Evolutionary conservation across 225 moss, liverwort and hornwort species (phyloP).

Genomic region (Sphagnum tenellum): DNA sequence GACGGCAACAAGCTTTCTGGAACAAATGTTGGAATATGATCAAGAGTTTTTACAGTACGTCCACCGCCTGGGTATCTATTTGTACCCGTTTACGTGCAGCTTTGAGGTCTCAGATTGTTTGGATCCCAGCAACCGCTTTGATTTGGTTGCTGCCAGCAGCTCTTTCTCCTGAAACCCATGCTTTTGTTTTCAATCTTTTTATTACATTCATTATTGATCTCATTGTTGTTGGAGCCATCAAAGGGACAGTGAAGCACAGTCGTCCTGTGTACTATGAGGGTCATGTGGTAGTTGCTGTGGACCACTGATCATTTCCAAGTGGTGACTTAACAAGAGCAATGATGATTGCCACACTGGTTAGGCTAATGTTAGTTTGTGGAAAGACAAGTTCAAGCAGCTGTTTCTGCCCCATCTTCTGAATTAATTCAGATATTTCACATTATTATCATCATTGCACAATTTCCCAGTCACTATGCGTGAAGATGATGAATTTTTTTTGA

Average conservation of each 20-base stretch:
- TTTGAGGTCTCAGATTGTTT: conserved; percentile 54
- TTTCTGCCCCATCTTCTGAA: conserved; percentile 13
- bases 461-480: conserved; percentile 19
- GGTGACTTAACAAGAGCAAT: conserved; percentile 51
- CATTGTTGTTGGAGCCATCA: conserved; percentile 40
- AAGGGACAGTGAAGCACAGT: conserved; percentile 35
- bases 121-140: conserved; percentile 43
- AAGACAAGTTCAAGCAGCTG: conserved; percentile 8
- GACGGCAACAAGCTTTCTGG: background rate
- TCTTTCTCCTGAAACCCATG: conserved; percentile 25
- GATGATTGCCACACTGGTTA: conserved; percentile 47
- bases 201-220: conserved; percentile 55
- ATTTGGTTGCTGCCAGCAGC: conserved; percentile 53
- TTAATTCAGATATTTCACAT: too few relatives aligned
- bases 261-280: conserved; percentile 47
- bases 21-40: conserved; percentile 35
- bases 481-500: conserved; percentile 12
- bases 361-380: conserved; percentile 45
- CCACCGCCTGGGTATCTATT: conserved; percentile 26
- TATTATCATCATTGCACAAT: too few relatives aligned
- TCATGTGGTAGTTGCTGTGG: conserved; percentile 42
- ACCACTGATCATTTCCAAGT: conserved; percentile 70
- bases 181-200: conserved; percentile 64
- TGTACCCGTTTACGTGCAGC: conserved; percentile 16
- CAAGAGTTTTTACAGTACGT: conserved; percentile 43